These are phyloP conservation scores for Beta lomatogona DNA, from an alignment of 179 eudicot genomes.

Conservation along the genomic window DNA sequence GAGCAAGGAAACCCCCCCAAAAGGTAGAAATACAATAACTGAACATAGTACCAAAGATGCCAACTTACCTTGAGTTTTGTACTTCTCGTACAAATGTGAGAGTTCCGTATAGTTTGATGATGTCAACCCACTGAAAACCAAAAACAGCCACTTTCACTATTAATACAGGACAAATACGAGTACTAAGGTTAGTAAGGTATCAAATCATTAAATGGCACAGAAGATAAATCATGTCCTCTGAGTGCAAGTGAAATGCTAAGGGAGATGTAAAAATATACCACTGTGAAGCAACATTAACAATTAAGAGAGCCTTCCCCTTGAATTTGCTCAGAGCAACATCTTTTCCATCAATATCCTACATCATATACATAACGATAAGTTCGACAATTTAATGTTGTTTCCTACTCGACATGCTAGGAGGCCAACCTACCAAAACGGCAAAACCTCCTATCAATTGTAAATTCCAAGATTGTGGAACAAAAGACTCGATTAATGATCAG, in stretches of 20 bases:
- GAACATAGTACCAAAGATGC: constrained; percentile 2
- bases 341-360: constrained; percentile 86
- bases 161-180: not conserved
- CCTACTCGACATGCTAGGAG: not conserved
- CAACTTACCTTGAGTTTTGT: constrained; percentile 71
- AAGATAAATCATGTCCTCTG: constrained; percentile 22
- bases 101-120: constrained; percentile 87
- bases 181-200: not conserved
- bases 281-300: constrained; percentile 94
- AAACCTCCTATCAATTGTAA: not conserved
- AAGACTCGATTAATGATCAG: not conserved
- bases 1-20: not conserved
- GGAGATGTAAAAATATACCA: constrained; percentile 54
- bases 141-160: not conserved
- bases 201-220: constrained; percentile 37
- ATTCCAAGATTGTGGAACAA: not conserved
- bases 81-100: constrained; percentile 78
- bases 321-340: constrained; percentile 76
- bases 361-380: constrained; percentile 15
- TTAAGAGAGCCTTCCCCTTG: constrained; percentile 78
- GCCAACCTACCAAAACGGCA: not conserved
- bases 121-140: constrained; percentile 52
- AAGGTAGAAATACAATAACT: not conserved
- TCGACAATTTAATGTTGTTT: not conserved
- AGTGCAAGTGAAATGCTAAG: not conserved